Conservation (phyloP, 495 filamentous ascomycete species). For the Tuber brumale region DNA sequence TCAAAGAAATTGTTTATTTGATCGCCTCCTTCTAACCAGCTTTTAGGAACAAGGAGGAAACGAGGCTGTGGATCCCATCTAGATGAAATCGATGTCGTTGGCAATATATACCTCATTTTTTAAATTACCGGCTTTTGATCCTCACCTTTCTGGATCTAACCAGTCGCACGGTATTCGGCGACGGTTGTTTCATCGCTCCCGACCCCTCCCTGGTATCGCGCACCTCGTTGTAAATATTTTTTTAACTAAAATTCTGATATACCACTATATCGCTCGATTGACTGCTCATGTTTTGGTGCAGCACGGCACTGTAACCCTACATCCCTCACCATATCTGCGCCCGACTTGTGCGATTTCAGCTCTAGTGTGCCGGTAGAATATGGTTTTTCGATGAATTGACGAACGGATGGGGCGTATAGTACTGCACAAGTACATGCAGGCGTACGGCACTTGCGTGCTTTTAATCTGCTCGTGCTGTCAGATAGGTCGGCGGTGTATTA, state of each 20-base stretch:
- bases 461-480: background rate
- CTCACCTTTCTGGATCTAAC: background rate
- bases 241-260: background rate
- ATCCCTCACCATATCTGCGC: background rate
- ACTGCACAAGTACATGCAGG: no score
- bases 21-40: background rate
- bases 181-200: background rate
- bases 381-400: background rate
- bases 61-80: background rate
- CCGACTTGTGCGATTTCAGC: background rate
- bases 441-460: background rate
- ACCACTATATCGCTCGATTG: background rate
- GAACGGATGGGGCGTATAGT: background rate
- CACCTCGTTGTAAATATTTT: background rate
- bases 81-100: background rate
- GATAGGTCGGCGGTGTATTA: background rate
- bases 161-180: background rate
- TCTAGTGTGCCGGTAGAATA: background rate
- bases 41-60: background rate
- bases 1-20: background rate
- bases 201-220: background rate
- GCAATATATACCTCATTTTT: constrained; percentile 4
- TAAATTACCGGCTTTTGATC: background rate
- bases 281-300: background rate
- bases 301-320: background rate